These are phyloP conservation scores for Aspergillus sparsus DNA, from an alignment of 495 filamentous ascomycete species.

Conservation along the genomic window DNA sequence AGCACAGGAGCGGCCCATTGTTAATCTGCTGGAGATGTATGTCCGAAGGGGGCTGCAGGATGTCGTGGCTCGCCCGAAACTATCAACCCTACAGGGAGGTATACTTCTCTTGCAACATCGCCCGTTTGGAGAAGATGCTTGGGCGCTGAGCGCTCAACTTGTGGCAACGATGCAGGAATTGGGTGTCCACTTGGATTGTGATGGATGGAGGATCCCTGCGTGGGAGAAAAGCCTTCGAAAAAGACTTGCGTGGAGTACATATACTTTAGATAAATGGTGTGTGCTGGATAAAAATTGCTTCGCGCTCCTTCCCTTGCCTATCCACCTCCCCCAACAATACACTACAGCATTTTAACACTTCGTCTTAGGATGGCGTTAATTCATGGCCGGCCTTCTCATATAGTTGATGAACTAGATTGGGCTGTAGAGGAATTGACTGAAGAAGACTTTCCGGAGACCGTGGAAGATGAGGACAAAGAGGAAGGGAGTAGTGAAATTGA, in stretches of 20 bases:
- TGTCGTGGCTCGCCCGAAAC: conserved; percentile 7
- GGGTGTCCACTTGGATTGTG: conserved; percentile 8
- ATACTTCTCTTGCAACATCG: conserved; percentile 7
- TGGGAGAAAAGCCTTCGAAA: conserved; percentile 12
- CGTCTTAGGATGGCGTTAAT: conserved; percentile 3
- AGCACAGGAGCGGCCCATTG: conserved; percentile 4
- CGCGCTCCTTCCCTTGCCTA: not conserved
- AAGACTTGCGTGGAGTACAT: conserved; percentile 10
- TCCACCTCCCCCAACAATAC: not conserved
- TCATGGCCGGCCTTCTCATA: conserved; percentile 9
- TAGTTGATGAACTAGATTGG: conserved; percentile 12
- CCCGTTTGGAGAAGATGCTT: conserved; percentile 4
- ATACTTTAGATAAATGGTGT: conserved; percentile 11
- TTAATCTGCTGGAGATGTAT: conserved; percentile 1
- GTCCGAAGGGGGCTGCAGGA: conserved; percentile 6
- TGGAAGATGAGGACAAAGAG: conserved; percentile 10
- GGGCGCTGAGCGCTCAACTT: conserved; percentile 8
- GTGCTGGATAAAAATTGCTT: not conserved
- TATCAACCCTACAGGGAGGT: conserved; percentile 7
- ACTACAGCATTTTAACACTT: not conserved
- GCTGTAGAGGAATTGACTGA: conserved; percentile 3
- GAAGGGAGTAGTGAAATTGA: conserved; percentile 9
- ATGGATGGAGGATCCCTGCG: conserved; percentile 6
- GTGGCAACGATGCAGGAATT: conserved; percentile 9
- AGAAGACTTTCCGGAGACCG: conserved; percentile 11